Evolutionary conservation across 2,329 filamentous ascomycete species (phyloP).

Genomic region (Lecanicillium sp.): DNA sequence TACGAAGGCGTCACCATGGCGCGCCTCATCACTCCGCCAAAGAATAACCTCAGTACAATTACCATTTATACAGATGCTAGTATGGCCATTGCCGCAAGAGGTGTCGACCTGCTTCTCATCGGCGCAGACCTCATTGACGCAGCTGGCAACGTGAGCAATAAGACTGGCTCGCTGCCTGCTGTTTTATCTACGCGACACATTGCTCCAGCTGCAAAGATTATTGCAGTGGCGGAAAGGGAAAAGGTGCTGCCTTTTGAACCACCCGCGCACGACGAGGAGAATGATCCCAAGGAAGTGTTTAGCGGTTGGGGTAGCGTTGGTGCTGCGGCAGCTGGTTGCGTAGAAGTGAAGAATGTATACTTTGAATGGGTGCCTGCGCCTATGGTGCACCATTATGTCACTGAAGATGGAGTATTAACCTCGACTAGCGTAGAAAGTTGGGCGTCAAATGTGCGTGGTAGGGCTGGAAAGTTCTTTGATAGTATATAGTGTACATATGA

Average conservation of each 20-base stretch:
- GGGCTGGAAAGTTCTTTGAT: conserved; percentile 34
- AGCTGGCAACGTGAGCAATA: conserved; percentile 55
- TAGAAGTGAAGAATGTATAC: conserved; percentile 40
- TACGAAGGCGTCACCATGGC: conserved; percentile 56
- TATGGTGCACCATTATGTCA: conserved; percentile 45
- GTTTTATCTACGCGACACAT: conserved; percentile 45
- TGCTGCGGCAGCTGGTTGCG: conserved; percentile 3
- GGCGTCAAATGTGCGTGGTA: conserved; percentile 26
- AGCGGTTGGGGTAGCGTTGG: conserved; percentile 34
- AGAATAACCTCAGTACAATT: conserved; percentile 34
- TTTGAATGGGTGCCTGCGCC: conserved; percentile 51
- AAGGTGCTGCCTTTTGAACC: conserved; percentile 44
- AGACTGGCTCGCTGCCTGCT: conserved; percentile 53
- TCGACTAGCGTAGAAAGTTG: conserved; percentile 29
- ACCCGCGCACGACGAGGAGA: conserved; percentile 34
- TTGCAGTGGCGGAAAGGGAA: conserved; percentile 51
- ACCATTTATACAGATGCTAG: conserved; percentile 53
- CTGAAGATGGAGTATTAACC: conserved; percentile 40
- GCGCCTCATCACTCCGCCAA: conserved; percentile 21
- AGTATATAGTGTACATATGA: conserved; percentile 9
- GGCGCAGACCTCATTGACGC: conserved; percentile 55
- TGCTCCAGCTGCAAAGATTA: conserved; percentile 34
- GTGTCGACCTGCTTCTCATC: conserved; percentile 50
- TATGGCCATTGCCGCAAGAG: conserved; percentile 40
- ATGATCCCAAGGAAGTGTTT: conserved; percentile 42